Evolutionary conservation across 441 rosid genomes (phyloP).

Genomic region (Erodium trifolium): DNA sequence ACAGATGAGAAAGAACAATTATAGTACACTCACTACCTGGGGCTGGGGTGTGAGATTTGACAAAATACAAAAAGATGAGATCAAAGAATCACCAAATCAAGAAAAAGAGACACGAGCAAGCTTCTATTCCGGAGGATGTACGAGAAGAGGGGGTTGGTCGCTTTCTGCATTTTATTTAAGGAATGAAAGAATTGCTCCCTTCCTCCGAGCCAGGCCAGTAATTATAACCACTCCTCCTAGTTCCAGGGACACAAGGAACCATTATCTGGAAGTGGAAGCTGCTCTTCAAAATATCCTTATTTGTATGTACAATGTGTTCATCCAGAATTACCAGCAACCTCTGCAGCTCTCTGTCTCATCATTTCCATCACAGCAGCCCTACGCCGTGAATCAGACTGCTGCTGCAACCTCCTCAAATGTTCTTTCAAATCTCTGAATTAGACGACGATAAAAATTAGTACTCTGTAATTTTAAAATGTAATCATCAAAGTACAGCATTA

Average conservation of each 20-base stretch:
- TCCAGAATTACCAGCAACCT: conserved; percentile 68
- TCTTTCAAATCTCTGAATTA: conserved; percentile 78
- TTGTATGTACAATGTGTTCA: conserved; percentile 41
- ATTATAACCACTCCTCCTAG: too few species aligned
- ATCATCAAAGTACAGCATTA: too few species aligned
- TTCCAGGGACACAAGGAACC: too few species aligned
- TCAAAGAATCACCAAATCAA: conserved; percentile 47
- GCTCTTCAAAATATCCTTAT: conserved; percentile 25
- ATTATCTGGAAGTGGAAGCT: too few species aligned
- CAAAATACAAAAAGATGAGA: conserved; percentile 24
- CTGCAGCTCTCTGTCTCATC: conserved; percentile 99
- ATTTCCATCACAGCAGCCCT: conserved; percentile 99
- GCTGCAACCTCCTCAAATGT: conserved; percentile 89
- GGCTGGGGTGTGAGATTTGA: too few species aligned
- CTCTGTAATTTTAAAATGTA: too few species aligned
- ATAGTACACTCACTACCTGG: too few species aligned
- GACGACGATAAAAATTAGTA: too few species aligned
- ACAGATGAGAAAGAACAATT: too few species aligned
- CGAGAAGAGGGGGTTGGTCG: conserved; percentile 6
- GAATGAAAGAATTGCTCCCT: conserved; percentile 23
- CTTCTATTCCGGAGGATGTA: conserved; percentile 3
- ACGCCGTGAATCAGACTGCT: conserved; percentile 96
- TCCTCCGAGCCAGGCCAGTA: too few species aligned
- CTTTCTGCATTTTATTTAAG: conserved; percentile 1
- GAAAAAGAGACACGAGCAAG: conserved; percentile 6